Evolutionary conservation across 768 basidiomycete species (phyloP).

Genomic region (Lactarius tabidus): DNA sequence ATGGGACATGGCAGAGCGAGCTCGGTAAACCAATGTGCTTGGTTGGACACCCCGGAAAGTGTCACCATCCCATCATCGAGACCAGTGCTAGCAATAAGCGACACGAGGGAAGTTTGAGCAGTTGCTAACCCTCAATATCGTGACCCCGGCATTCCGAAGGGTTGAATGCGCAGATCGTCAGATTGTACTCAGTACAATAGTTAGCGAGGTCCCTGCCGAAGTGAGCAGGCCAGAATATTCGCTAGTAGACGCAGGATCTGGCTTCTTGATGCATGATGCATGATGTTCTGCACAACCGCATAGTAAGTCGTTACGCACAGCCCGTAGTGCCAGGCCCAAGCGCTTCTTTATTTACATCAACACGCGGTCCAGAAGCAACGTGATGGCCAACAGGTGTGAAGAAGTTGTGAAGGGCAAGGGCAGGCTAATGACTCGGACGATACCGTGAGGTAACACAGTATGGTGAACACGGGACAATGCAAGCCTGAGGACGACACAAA

Average conservation of each 20-base stretch:
- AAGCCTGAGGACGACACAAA: no score
- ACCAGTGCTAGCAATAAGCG: neutral
- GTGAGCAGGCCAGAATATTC: neutral
- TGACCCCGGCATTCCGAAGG: neutral
- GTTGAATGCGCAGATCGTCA: neutral
- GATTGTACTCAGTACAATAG: neutral
- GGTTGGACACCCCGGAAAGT: neutral
- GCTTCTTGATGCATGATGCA: neutral
- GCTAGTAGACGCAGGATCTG: neutral
- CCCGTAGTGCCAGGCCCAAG: neutral
- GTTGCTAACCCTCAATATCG: neutral
- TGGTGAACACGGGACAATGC: neutral
- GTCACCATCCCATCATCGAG: neutral
- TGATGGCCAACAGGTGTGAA: neutral
- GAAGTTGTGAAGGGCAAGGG: neutral
- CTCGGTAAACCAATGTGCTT: neutral
- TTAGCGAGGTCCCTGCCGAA: neutral
- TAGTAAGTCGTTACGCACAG: neutral
- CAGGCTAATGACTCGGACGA: no score
- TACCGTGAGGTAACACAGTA: neutral
- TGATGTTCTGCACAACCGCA: neutral
- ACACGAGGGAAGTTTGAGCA: neutral
- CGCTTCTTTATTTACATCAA: neutral
- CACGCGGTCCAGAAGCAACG: neutral
- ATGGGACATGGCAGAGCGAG: neutral